Conservation (phyloP, 768 basidiomycete species). For the Leccinum olivaceopallidum region DNA sequence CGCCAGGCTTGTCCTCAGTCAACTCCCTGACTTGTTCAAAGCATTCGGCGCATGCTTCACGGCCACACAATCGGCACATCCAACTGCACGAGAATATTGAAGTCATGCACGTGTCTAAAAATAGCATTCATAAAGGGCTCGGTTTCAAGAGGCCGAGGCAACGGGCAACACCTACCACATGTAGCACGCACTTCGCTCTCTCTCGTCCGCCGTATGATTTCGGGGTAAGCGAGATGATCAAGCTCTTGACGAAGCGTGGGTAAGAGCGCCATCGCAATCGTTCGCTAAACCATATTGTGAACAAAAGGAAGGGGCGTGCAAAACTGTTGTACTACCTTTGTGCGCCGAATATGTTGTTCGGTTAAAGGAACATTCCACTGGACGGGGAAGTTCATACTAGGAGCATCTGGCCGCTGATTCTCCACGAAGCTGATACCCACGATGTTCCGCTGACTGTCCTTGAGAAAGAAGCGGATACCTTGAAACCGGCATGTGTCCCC, state of each 20-base stretch:
- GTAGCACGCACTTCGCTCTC: slow-evolving; percentile 84
- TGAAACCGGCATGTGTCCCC: slow-evolving; percentile 88
- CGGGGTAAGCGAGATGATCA: slow-evolving; percentile 53
- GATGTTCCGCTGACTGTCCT: slow-evolving; percentile 56
- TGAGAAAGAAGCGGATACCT: slow-evolving; percentile 77
- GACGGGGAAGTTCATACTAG: slow-evolving; percentile 60
- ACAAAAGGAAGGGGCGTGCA: slow-evolving; percentile 1
- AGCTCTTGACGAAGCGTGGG: slow-evolving; percentile 67
- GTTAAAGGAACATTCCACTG: slow-evolving; percentile 66
- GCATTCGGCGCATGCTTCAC: slow-evolving; percentile 88
- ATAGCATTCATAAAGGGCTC: slow-evolving; percentile 11
- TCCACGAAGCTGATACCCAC: slow-evolving; percentile 72
- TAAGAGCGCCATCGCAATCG: slow-evolving; percentile 67
- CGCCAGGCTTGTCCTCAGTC: slow-evolving; percentile 52
- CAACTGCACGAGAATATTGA: slow-evolving; percentile 88
- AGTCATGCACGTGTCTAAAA: slow-evolving; percentile 87
- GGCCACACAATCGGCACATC: slow-evolving; percentile 90
- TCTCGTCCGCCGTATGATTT: slow-evolving; percentile 69
- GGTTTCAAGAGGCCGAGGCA: slow-evolving; percentile 4
- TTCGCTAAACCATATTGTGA: slow-evolving; percentile 44
- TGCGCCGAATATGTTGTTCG: slow-evolving; percentile 49
- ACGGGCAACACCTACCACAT: slow-evolving; percentile 58
- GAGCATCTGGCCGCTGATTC: slow-evolving; percentile 55
- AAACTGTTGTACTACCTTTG: slow-evolving; percentile 50
- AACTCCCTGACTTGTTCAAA: slow-evolving; percentile 66